Percentiles rank a stretch among this genome's conserved stretches.
phyloP scores from a whole-genome alignment of 305 asterid genomes.

The Fraxinus nigra region DNA sequence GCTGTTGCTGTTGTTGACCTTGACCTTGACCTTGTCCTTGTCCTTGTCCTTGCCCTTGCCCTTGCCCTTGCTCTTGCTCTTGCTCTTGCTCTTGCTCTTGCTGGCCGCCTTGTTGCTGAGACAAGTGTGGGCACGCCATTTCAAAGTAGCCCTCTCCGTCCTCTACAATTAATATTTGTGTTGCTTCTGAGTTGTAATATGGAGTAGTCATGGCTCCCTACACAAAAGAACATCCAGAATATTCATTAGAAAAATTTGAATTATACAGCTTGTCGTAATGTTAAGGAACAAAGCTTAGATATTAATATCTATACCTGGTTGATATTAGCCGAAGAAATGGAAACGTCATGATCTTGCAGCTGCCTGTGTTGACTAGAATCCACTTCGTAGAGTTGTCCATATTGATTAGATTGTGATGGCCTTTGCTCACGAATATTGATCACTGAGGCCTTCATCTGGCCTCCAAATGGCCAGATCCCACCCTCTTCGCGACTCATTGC shows the following conservation, averaged over 20 bases:
- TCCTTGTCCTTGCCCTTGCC: background rate
- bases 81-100: background rate
- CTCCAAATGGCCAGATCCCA: conserved; percentile 59
- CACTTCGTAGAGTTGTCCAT: conserved; percentile 56
- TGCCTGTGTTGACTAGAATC: conserved; percentile 30
- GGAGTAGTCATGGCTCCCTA: conserved; percentile 69
- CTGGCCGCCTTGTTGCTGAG: conserved; percentile 19
- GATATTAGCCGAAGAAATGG: conserved; percentile 50
- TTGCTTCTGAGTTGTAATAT: conserved; percentile 46
- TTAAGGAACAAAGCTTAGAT: no score
- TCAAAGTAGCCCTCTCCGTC: conserved; percentile 65
- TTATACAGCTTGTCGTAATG: no score
- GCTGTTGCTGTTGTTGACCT: background rate
- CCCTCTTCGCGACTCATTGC: conserved; percentile 50
- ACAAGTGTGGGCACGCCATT: conserved; percentile 70
- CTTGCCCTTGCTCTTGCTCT: conserved; percentile 2
- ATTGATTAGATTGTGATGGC: conserved; percentile 41
- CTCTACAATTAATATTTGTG: conserved; percentile 36
- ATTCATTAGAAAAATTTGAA: background rate
- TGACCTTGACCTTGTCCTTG: background rate
- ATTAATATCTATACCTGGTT: conserved; percentile 33
- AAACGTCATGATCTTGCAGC: conserved; percentile 46
- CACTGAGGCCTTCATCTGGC: conserved; percentile 32
- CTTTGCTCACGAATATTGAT: conserved; percentile 40
- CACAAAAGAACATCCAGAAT: background rate